Base-by-base conservation (phyloP, 345 rosid species). In the Eucalyptus leucophloia region DNA sequence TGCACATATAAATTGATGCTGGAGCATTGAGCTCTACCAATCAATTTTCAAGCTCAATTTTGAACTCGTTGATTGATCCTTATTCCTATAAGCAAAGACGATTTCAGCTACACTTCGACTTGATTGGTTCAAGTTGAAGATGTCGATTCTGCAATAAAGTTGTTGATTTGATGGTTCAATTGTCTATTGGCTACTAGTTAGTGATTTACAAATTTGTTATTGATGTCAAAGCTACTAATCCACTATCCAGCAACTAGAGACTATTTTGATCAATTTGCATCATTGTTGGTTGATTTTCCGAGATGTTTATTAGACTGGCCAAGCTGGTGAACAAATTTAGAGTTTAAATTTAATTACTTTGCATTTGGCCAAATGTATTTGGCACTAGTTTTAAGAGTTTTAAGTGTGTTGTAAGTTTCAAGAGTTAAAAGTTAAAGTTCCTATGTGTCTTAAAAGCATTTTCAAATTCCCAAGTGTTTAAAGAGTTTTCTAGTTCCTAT, bases 121-220 rank as follows among this genome's bases (percentile, higher is more conserved):
- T 26, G n/a, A 60, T 60, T 4, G 14, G 15, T 60, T 60, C 67
- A 60, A 60, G 16, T 60, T 60, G 13, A 23, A 56, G 28, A 56
- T 56, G 30, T 56, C 3, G 6, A 56, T 23, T 56, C 0, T 9
- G 6, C 3, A 0, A 56, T 24, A 12, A 26, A 60, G 4, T 60
- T 60, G 32, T 26, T 2, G 4, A 60, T 60, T 12, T 5, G 14
- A 60, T 26, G 14, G 30, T 24, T 60, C 67, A 60, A 26, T 60
- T 26, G 2, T 12, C n/a, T 26, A 60, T 60, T 26, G 16, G n/a
- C n/a, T 60, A 11, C n/a, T 12, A 24, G n/a, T 53, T 19, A 53
- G 19, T 53, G n/a, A 60, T 60, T 60, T 60, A 60, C n/a, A 60
- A 26, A 12, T 60, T 26, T 3, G n/a, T 60, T 60, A 26, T 60